These are phyloP conservation scores for Pseudopithomyces chartarum DNA, from an alignment of 2,329 filamentous ascomycete genomes.

Conservation along the genomic window DNA sequence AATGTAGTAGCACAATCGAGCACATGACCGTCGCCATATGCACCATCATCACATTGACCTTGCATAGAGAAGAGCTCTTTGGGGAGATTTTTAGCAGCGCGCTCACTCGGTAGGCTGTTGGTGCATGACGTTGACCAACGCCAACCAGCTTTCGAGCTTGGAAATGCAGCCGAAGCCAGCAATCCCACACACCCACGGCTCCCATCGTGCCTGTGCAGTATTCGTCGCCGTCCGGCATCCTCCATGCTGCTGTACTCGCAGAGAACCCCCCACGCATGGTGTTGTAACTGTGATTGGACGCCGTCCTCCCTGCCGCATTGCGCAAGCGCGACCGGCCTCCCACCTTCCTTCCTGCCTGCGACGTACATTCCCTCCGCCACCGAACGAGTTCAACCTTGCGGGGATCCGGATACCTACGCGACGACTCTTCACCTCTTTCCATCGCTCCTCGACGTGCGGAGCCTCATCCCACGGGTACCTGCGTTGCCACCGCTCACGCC, in stretches of 20 bases:
- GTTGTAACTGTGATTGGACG: background rate
- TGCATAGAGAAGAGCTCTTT: background rate
- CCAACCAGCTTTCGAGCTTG: constrained; percentile 4
- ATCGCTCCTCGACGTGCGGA: background rate
- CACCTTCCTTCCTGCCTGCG: constrained; percentile 22
- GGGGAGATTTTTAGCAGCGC: background rate
- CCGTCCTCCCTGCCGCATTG: constrained; percentile 6
- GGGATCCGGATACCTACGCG: constrained; percentile 1
- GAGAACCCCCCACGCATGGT: background rate
- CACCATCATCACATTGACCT: background rate
- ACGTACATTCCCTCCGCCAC: background rate
- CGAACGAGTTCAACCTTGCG: constrained; percentile 2
- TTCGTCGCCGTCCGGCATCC: background rate
- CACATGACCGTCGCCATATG: constrained; percentile 7
- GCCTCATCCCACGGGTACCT: constrained; percentile 29
- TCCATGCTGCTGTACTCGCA: background rate
- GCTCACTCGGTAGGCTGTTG: background rate
- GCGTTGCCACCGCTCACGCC: constrained; percentile 26
- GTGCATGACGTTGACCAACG: background rate
- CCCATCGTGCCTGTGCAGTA: background rate
- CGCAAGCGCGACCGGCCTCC: constrained; percentile 20
- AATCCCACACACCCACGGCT: background rate
- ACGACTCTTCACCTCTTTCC: background rate
- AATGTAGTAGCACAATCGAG: background rate
- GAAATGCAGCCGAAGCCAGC: constrained; percentile 1